A percentile compares a stretch with the other conserved stretches of the same genome.
Evolutionary conservation across 306 rosid species (phyloP).

Genomic region (Datisca glomerata): DNA sequence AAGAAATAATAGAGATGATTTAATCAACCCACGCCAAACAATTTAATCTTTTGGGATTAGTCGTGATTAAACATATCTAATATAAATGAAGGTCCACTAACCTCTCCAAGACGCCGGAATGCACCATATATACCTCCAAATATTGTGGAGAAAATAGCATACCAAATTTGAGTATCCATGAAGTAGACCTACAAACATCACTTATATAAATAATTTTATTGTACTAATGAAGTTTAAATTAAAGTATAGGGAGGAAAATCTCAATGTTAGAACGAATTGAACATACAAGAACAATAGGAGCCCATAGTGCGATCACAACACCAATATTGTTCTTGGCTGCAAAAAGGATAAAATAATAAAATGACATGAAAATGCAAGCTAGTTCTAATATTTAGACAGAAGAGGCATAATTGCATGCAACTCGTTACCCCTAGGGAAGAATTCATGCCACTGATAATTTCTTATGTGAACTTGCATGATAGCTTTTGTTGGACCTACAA

Average conservation of each 20-base stretch:
- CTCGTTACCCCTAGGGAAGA: constrained; percentile 85
- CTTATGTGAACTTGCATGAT: constrained; percentile 44
- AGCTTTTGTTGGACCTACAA: constrained; percentile 70
- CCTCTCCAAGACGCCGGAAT: constrained; percentile 96
- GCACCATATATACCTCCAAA: constrained; percentile 96
- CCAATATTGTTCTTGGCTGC: constrained; percentile 83
- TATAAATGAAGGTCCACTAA: constrained; percentile 27
- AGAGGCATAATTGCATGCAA: no score
- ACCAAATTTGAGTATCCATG: constrained; percentile 99
- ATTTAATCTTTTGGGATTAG: no score
- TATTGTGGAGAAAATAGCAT: constrained; percentile 85
- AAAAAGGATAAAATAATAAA: neutral
- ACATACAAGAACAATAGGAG: constrained; percentile 89
- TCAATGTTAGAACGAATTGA: constrained; percentile 10
- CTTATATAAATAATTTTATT: constrained; percentile 1
- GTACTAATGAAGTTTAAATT: no score
- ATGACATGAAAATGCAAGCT: neutral
- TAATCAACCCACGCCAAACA: no score
- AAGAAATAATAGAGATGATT: no score
- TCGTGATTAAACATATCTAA: neutral
- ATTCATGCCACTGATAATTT: constrained; percentile 73
- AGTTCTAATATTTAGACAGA: no score
- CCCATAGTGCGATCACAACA: constrained; percentile 81
- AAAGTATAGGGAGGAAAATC: constrained; percentile 9
- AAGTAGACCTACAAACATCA: constrained; percentile 65